Evolutionary conservation across 1,284 basidiomycete species (phyloP).

Genomic region (Takashimella koratensis): DNA sequence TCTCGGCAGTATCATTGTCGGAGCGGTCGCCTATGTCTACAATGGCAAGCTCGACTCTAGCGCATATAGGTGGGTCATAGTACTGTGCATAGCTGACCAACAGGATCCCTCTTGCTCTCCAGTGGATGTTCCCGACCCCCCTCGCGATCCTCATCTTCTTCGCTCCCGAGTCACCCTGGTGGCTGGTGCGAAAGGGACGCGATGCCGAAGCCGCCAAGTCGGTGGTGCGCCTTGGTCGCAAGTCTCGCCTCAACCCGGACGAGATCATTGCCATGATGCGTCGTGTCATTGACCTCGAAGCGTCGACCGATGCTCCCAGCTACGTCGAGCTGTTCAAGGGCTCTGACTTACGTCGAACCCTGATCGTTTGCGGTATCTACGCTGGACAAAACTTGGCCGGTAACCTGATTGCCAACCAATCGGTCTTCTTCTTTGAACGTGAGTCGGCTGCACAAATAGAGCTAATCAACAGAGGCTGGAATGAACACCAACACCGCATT

Average conservation of each 20-base stretch:
- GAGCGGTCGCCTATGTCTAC: conserved; percentile 30
- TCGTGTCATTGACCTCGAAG: conserved; percentile 24
- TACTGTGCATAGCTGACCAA: neutral
- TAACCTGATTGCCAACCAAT: conserved; percentile 36
- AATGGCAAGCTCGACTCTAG: conserved; percentile 9
- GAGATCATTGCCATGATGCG: conserved; percentile 34
- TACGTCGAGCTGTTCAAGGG: conserved; percentile 50
- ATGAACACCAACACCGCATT: conserved; percentile 10
- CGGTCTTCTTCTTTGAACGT: conserved; percentile 39
- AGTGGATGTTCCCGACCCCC: conserved; percentile 40
- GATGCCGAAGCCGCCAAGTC: conserved; percentile 45
- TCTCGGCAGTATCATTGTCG: conserved; percentile 38
- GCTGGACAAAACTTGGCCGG: conserved; percentile 42
- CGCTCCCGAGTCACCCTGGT: conserved; percentile 49
- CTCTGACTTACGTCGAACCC: conserved; percentile 49
- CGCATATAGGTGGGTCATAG: conserved; percentile 27
- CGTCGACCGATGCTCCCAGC: conserved; percentile 9
- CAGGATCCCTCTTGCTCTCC: conserved; percentile 30
- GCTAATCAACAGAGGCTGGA: neutral
- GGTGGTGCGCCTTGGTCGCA: conserved; percentile 25
- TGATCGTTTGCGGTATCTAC: conserved; percentile 46
- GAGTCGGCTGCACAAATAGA: conserved; percentile 6
- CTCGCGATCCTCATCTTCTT: conserved; percentile 29
- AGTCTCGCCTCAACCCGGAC: conserved; percentile 12
- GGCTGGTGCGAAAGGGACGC: conserved; percentile 51